Evolutionary conservation across 139 green algal species (phyloP).

Genomic region (Chlamydomonas eustigma): DNA sequence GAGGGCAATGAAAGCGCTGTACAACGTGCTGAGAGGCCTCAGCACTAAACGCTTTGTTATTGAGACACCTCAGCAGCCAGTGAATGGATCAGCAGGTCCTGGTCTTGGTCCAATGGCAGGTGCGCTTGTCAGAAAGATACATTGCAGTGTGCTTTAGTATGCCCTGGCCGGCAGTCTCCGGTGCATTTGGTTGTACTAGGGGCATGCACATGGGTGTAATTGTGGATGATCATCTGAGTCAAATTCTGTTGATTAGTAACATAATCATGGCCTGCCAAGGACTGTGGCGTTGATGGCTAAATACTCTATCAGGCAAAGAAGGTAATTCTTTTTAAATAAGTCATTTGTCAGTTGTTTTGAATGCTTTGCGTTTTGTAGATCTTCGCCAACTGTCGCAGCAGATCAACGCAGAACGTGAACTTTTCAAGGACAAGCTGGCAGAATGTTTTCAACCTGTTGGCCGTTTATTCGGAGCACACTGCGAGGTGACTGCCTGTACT

Average conservation of each 20-base stretch:
- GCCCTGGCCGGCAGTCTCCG: not conserved
- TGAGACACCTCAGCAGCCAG: constrained; percentile 24
- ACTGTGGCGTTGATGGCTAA: too few relatives aligned
- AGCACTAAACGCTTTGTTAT: constrained; percentile 69
- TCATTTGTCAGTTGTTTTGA: too few relatives aligned
- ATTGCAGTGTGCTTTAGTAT: not conserved
- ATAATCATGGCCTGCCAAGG: too few relatives aligned
- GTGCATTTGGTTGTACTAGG: too few relatives aligned
- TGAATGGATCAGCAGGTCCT: not conserved
- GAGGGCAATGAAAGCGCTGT: constrained; percentile 58
- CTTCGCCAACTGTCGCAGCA: constrained; percentile 17
- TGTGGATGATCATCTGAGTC: too few relatives aligned
- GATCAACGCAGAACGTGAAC: constrained; percentile 45
- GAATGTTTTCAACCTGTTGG: constrained; percentile 44
- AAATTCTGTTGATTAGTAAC: too few relatives aligned
- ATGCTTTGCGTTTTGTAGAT: too few relatives aligned
- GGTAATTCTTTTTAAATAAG: too few relatives aligned
- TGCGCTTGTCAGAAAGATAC: not conserved
- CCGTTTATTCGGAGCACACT: constrained; percentile 29
- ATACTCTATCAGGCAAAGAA: too few relatives aligned
- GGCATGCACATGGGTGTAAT: too few relatives aligned
- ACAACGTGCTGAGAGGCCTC: constrained; percentile 60
- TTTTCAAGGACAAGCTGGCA: constrained; percentile 40
- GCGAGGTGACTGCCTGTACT: constrained; percentile 10
- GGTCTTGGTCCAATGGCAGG: not conserved